These are phyloP conservation scores for Psophocarpus tetragonolobus DNA, from an alignment of 306 rosid species.

Conservation along the genomic window DNA sequence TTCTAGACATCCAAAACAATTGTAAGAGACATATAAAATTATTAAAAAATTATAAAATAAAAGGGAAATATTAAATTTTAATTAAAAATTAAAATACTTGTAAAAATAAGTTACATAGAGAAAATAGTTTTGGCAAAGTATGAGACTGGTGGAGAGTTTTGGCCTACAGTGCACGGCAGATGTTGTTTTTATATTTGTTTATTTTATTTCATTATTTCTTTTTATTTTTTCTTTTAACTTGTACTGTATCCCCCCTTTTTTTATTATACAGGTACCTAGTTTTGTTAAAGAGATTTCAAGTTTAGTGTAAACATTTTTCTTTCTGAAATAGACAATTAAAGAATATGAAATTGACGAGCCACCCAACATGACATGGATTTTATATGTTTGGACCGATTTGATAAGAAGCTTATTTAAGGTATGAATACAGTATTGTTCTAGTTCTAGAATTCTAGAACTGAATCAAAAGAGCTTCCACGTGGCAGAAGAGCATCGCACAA, in stretches of 20 bases:
- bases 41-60: no score
- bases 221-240: no score
- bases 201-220: no score
- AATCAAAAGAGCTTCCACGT: constrained; percentile 20
- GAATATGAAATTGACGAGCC: constrained; percentile 7
- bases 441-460: not conserved
- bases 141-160: constrained; percentile 71
- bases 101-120: no score
- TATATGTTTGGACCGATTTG: not conserved
- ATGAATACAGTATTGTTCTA: not conserved
- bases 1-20: no score
- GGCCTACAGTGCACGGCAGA: constrained; percentile 74
- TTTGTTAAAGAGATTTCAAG: not conserved
- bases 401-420: not conserved
- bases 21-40: no score
- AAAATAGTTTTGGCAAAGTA: constrained; percentile 59
- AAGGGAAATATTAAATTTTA: no score
- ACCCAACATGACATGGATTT: not conserved
- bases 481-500: constrained; percentile 15
- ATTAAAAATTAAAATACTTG: no score
- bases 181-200: no score
- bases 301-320: not conserved
- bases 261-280: no score
- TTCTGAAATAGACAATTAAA: not conserved
- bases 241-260: no score